phyloP scores from a whole-genome alignment of 106 monocot genomes.

The Triglochin maritima region DNA sequence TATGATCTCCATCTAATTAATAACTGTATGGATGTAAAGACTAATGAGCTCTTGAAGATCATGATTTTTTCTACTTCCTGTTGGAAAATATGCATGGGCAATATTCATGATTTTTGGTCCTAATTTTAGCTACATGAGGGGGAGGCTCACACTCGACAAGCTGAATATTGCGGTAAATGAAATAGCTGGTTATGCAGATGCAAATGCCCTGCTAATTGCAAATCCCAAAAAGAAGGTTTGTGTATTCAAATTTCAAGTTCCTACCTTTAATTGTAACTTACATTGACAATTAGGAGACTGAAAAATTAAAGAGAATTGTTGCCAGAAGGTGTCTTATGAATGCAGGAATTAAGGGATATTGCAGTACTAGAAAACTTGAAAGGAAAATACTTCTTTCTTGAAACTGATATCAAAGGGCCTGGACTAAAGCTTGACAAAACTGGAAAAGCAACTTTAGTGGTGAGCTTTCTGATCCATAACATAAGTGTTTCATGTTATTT shows the following conservation, averaged over 20 bases:
- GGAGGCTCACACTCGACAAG: constrained; percentile 81
- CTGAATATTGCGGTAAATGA: constrained; percentile 90
- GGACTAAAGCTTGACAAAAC: constrained; percentile 86
- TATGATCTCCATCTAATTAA: no score
- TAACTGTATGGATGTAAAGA: no score
- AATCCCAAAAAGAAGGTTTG: constrained; percentile 72
- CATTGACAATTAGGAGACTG: neutral
- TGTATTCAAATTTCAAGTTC: constrained; percentile 1
- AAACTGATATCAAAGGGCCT: constrained; percentile 96
- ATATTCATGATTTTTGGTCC: neutral
- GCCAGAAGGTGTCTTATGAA: neutral
- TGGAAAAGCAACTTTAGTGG: constrained; percentile 81
- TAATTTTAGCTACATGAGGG: constrained; percentile 77
- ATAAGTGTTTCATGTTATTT: no score
- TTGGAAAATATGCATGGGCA: neutral
- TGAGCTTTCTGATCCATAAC: constrained; percentile 19
- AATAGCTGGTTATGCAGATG: constrained; percentile 70
- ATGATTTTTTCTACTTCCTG: no score
- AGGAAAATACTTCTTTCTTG: constrained; percentile 80
- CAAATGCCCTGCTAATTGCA: constrained; percentile 57
- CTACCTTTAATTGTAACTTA: no score
- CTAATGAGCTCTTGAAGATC: no score
- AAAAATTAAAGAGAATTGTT: neutral
- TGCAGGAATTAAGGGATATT: constrained; percentile 88
- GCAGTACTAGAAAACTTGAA: constrained; percentile 44